phyloP scores from a whole-genome alignment of 768 basidiomycete species.

The Russula dissimulans region DNA sequence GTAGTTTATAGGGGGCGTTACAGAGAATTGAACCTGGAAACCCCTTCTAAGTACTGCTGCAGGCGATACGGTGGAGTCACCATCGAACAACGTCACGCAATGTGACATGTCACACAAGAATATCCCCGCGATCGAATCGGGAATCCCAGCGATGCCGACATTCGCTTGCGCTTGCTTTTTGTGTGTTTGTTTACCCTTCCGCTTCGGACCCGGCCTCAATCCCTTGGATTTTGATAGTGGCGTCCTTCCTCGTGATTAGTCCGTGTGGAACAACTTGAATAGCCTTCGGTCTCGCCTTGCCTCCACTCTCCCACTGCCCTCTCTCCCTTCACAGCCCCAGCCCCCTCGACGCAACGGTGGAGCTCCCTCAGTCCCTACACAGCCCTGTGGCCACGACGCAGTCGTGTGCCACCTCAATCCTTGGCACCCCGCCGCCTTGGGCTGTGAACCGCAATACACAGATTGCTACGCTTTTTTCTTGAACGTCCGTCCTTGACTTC shows the following conservation, averaged over 20 bases:
- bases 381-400: neutral
- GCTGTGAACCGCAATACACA: neutral
- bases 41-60: neutral
- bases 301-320: no score
- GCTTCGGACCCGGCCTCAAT: constrained; percentile 8
- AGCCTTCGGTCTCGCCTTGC: neutral
- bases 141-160: neutral
- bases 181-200: neutral
- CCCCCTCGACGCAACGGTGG: neutral
- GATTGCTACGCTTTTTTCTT: neutral
- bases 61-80: constrained; percentile 24
- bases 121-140: constrained; percentile 17
- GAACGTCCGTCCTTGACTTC: no score
- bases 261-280: neutral
- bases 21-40: constrained; percentile 7
- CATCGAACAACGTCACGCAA: constrained; percentile 25
- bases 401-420: neutral
- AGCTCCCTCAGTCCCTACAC: neutral
- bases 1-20: constrained; percentile 14
- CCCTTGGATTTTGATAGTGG: constrained; percentile 13
- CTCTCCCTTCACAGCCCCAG: neutral
- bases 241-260: constrained; percentile 4
- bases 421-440: no score
- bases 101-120: neutral
- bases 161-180: neutral